A percentile compares a stretch with the other conserved stretches of the same genome.
Conservation (phyloP, 2,329 filamentous ascomycete species). For the Pseudogymnoascus sp. region DNA sequence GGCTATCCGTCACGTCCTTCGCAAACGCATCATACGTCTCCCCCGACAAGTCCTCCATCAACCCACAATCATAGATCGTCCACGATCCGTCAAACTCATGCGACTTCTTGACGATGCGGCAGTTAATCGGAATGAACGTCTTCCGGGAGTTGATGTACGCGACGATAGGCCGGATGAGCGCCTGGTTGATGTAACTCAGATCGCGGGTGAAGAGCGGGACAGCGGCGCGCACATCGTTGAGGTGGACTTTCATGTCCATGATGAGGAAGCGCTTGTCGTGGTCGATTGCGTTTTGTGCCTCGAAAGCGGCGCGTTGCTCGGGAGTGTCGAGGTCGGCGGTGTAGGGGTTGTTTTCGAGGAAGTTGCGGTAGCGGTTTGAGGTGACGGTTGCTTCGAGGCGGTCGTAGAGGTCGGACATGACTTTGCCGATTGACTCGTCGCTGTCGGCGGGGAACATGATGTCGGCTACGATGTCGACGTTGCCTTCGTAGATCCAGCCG, state of each 20-base stretch:
- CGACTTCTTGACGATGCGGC: slow-evolving; percentile 83
- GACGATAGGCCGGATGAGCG: slow-evolving; percentile 89
- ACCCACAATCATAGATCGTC: slow-evolving; percentile 86
- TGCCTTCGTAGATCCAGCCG: slow-evolving; percentile 95
- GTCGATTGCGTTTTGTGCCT: slow-evolving; percentile 24
- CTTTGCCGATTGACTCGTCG: slow-evolving; percentile 83
- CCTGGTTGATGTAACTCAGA: slow-evolving; percentile 92
- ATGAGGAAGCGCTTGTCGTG: slow-evolving; percentile 75
- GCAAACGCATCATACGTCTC: slow-evolving; percentile 96
- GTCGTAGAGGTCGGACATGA: slow-evolving; percentile 96
- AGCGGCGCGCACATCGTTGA: slow-evolving; percentile 88
- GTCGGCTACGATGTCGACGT: slow-evolving; percentile 92
- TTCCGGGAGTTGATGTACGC: slow-evolving; percentile 95
- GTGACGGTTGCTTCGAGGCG: slow-evolving; percentile 88
- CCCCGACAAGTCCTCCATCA: slow-evolving; percentile 88
- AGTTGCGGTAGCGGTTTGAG: slow-evolving; percentile 59
- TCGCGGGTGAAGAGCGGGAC: slow-evolving; percentile 90
- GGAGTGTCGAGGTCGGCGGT: slow-evolving; percentile 25
- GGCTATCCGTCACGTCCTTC: slow-evolving; percentile 80
- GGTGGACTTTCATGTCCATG: slow-evolving; percentile 89
- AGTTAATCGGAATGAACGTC: slow-evolving; percentile 92
- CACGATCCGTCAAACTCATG: slow-evolving; percentile 91
- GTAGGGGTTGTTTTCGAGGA: slow-evolving; percentile 45
- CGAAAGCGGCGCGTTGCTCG: slow-evolving; percentile 20
- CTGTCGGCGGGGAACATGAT: slow-evolving; percentile 87